Conservation (phyloP, 2,329 filamentous ascomycete species). For the Claviceps sp. region DNA sequence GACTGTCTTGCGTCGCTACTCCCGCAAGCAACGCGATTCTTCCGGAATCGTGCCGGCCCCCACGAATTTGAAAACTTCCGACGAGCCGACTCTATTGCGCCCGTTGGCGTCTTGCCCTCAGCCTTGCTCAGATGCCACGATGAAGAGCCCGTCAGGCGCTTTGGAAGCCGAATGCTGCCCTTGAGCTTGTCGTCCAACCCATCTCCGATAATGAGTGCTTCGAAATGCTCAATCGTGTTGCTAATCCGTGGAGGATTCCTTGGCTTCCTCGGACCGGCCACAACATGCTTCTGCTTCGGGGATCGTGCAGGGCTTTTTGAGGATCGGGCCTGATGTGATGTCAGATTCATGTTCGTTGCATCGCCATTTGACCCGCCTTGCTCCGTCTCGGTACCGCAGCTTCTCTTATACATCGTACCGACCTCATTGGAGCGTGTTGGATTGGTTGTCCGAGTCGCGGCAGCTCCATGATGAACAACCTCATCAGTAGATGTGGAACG, state of each 20-base stretch:
- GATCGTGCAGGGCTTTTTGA: background rate
- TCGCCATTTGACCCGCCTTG: background rate
- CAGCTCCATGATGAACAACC: background rate
- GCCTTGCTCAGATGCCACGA: background rate
- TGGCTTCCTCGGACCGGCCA: background rate
- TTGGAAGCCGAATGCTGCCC: background rate
- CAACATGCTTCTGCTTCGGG: background rate
- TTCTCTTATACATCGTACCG: background rate
- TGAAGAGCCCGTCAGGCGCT: background rate
- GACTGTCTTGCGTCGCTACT: background rate
- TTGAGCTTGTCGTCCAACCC: background rate
- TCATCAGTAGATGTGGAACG: background rate
- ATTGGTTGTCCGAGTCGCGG: background rate
- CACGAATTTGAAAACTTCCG: slow-evolving; percentile 5
- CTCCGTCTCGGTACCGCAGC: background rate
- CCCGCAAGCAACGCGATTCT: background rate
- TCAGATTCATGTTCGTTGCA: background rate
- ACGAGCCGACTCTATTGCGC: background rate
- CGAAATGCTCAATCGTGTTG: slow-evolving; percentile 5
- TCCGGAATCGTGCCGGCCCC: slow-evolving; percentile 3
- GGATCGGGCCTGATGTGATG: background rate
- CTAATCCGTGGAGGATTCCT: slow-evolving; percentile 2
- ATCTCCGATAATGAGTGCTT: slow-evolving; percentile 4
- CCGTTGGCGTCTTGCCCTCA: background rate
- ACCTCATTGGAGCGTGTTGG: background rate